Evolutionary conservation across 305 asterid genomes (phyloP).

Genomic region (Petunia hybrid): DNA sequence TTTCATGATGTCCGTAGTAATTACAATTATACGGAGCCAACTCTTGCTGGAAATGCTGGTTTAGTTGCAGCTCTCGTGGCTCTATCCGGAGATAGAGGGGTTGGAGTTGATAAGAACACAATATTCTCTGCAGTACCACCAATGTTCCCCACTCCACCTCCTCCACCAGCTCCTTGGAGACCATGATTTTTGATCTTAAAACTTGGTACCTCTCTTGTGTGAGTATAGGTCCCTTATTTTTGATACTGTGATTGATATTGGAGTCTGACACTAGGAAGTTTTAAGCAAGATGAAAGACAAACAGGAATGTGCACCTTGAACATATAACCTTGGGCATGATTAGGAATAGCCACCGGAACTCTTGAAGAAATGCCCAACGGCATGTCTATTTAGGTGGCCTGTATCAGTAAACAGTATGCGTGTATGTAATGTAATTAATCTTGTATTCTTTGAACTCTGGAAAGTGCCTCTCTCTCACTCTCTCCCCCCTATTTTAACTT

Average conservation of each 20-base stretch:
- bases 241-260: conserved; percentile 28
- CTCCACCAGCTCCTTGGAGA: conserved; percentile 99
- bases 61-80: conserved; percentile 94
- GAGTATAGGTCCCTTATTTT: conserved; percentile 27
- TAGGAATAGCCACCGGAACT: conserved; percentile 21
- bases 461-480: too few relatives aligned
- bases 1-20: conserved; percentile 83
- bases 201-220: neutral
- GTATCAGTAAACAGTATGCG: conserved; percentile 2
- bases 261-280: neutral
- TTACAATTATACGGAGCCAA: conserved; percentile 93
- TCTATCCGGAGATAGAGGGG: conserved; percentile 71
- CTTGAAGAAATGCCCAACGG: conserved; percentile 23
- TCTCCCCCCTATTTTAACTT: too few relatives aligned
- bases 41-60: conserved; percentile 97
- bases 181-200: conserved; percentile 43
- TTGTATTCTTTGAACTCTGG: conserved; percentile 25
- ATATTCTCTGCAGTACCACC: conserved; percentile 97
- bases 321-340: conserved; percentile 26
- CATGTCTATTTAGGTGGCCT: conserved; percentile 13
- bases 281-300: conserved; percentile 10
- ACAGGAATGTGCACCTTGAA: conserved; percentile 21
- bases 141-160: conserved; percentile 94
- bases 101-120: conserved; percentile 81
- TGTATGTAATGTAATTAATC: conserved; percentile 20